Evolutionary conservation across 345 rosid species (phyloP), one percentile per base, ranked within the genome.

Genomic region (Arabidopsis suecica): DNA sequence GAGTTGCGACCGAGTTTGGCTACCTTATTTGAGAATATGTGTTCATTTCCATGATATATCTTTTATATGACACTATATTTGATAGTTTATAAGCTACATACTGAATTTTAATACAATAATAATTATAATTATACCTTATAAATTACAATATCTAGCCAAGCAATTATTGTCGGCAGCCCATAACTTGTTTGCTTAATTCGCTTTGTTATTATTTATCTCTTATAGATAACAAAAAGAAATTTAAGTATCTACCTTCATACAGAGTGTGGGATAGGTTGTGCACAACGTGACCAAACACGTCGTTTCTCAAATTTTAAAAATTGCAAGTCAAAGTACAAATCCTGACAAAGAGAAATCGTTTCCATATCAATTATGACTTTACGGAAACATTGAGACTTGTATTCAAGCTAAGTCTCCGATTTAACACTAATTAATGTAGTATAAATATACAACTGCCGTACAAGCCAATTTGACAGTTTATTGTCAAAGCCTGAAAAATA

Each of bases 131-230:
- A 49, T 4, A 51, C 23, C 32, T 54, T 51, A 75, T 67, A 61
- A 61, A 42, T n/a, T 60, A 75, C 53, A 53, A 67, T 61, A 61
- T 76, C 69, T 69, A 16, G 2, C 58, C 8, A 36, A 34, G 13
- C 42, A 54, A 36, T 55, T n/a, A 37, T 37, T 70, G 75, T 70
- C 80, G 75, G 66, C 45, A 77, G 51, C 71, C 71, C 80, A 77
- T 77, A 61, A 70, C 60, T 34, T 77, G 33, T 69, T 44, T 69
- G 34, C 64, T 53, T 61, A 53, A 54, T 9, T 49, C 8, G 7
- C 22, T 22, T 32, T 38, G 32, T 51, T 60, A 69, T n/a, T 42
- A 54, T 45, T 28, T 53, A 51, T 50, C 28, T 59, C 28, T 6
- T 37, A 51, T 11, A 55, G 47, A 64, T 65, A 42, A 65, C 49